These are phyloP conservation scores for Fusarium anthophilum DNA, from an alignment of 2,329 filamentous ascomycete species.

Conservation along the genomic window DNA sequence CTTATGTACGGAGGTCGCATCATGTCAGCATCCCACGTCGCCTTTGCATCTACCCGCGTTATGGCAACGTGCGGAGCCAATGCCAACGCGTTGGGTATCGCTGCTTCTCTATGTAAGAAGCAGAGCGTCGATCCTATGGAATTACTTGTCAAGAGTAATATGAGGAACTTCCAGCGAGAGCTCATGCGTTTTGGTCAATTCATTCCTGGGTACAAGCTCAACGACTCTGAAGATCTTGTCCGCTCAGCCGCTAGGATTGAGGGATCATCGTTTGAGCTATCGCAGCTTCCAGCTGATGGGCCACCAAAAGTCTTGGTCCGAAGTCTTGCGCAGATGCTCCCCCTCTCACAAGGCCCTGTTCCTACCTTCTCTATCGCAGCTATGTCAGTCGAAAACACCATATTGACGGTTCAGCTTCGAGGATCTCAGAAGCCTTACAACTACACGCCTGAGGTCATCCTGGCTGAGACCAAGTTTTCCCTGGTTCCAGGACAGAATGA, in stretches of 20 bases:
- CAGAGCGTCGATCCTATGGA: background rate
- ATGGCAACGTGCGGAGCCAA: conserved; percentile 20
- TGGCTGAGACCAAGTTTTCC: background rate
- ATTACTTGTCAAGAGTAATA: background rate
- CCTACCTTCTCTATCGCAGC: background rate
- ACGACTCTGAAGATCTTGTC: conserved; percentile 2
- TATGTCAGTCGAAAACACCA: background rate
- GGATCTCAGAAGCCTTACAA: conserved; percentile 7
- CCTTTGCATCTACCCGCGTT: conserved; percentile 12
- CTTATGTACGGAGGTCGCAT: conserved; percentile 22
- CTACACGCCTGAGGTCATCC: conserved; percentile 1
- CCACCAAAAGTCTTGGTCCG: conserved; percentile 6
- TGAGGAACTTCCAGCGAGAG: conserved; percentile 6
- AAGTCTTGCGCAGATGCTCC: conserved; percentile 12
- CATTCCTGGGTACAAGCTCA: conserved; percentile 13
- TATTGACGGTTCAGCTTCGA: background rate
- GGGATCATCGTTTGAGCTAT: background rate
- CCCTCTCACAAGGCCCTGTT: background rate
- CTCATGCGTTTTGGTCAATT: conserved; percentile 17
- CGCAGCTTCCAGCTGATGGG: background rate
- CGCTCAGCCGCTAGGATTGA: background rate
- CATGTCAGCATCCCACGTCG: conserved; percentile 15
- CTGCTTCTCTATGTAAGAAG: conserved; percentile 1
- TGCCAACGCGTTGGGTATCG: conserved; percentile 9
- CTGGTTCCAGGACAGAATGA: background rate